Evolutionary conservation across 225 moss, liverwort and hornwort genomes (phyloP), one percentile per base, ranked within the genome.

Genomic region (Marchantia paleacea): DNA sequence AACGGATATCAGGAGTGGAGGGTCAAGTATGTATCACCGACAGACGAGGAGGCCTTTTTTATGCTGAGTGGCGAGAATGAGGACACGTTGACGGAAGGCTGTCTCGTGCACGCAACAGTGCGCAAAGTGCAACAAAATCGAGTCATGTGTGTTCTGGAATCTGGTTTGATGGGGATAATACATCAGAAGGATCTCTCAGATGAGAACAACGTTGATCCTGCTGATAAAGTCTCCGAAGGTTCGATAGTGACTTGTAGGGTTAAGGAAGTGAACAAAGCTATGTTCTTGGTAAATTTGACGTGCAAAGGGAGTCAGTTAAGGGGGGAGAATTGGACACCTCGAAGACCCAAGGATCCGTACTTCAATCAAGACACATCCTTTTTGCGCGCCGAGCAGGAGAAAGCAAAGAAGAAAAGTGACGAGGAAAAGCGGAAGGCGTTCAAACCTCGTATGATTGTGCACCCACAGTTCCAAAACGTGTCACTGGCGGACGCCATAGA

Each of bases 401-500:
- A 94, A 78, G 91, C 87, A 78, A 90, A 91, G 81, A 95, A 89
- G 83, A 95, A 91, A 74, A 99, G 83, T 78, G 94, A 99, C 82
- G 94, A 99, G 77, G 92, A 94, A 73, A 92, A 94, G 77, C 92
- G 92, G 63, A 93, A 90, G 86, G 91, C 91, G 18, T 94, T 99
- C 76, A 99, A 93, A 78, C 94, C 99, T 80, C 95, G 99, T 69
- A 99, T 95, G 94, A 99, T 99, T 75, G 95, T 99, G 55, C 99
- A 99, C 77, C 99, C 99, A 68, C 92, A 92, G 79, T 99, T 99
- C 82, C 99, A 90, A 65, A 99, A 99, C 73, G 89, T 99, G 5
- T 94, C 99, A 24, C 84, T 95, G 80, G 94, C 89, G 72, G 99
- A 91, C 78, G 99, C 99, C 51, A 87, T 82, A 63, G 85, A 92